Evolutionary conservation across 805 yeast species (phyloP), one percentile per base, ranked within the genome.

Genomic region (Nakazawaea ernobii): DNA sequence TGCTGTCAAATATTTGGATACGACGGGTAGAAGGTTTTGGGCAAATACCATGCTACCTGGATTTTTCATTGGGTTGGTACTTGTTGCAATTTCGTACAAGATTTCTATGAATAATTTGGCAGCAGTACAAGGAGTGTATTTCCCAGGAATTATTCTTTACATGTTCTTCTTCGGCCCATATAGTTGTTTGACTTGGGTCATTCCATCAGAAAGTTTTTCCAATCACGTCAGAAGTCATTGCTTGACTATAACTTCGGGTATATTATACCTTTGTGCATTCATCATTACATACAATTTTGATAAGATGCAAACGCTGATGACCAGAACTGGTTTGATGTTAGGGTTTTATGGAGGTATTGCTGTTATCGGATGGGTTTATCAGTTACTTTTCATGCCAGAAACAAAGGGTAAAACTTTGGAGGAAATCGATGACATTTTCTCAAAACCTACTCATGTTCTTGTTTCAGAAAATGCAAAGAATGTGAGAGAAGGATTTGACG

Each of bases 261-360:
- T 72, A 55, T 65, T 82, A 46, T 81, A 79, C 68, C 65, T 81
- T 53, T 80, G 84, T 80, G 68, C 80, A 10, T 81, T 79, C 63
- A 75, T 75, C 42, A 81, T 80, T 52, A 82, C 86, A 15, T 82
- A 77, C 66, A 80, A 80, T 68, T 82, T 81, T 62, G 70, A 72
- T 39, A 57, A 62, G 26, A 81, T 82, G 86, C 68, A 74, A 54
- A 55, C 59, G 1, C 78, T 80, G 3, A 69, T 82, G 71, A 77
- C 85, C 4, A 69, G 74, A 56, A 77, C 84, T 10, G 86, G 88
- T 28, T 68, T 82, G 53, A 72, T 81, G 6, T 62, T 80, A 42
- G 86, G 86, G 0, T 82, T 82, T 71, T 82, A 78, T 56, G 86
- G 85, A 43, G 86, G 85, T 40, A 72, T 82, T 56, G 84, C 84